Base-by-base conservation (phyloP, 2,329 filamentous ascomycete genomes). In the Zymoseptoria passerinii region DNA sequence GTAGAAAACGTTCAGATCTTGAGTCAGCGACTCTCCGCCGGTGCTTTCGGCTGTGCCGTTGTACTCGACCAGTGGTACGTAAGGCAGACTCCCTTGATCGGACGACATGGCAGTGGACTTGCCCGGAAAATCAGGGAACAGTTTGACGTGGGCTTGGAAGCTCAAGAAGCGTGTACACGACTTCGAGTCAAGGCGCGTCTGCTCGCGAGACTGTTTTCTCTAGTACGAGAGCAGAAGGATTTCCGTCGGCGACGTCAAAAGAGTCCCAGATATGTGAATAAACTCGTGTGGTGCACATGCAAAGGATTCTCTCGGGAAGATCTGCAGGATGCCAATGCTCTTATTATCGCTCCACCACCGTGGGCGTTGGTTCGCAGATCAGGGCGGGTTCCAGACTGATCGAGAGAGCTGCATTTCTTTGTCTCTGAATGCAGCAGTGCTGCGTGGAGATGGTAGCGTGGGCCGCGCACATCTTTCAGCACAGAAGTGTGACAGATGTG, bases 1-100 rank as follows among this genome's bases (percentile, higher is more conserved):
- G 76, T 95, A 96, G 75, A 84, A 95, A 67, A 92, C 77, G 75
- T 96, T 96, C 65, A 95, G 81, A 74, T 96, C 83, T 64, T 88
- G 76, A 1, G 77, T 77, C 60, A 85, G 75, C 27, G 87, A 80
- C 76, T 85, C 76, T 76, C 88, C 88, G 63, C 89, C 88, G 7
- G 81, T 84, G 20, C 77, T 73, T 13, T 44, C 35, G 40, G 76
- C 76, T 18, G 85, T 84, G 69, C 81, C 82, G 76, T 90, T 89
- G 75, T 85, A 89, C 3, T 66, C 61, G 29, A 72, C 64, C 64
- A 72, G 51, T 13, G 68, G 67, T 7, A 70, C 59, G 58, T 65
- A 67, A 20, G 64, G 64, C 16, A 65, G 50, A 28, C 23, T 52
- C 10, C 16, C 23, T 18, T 27, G 23, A 29, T 28, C 27, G 28